A percentile compares a stretch with the other conserved stretches of the same genome.
Evolutionary conservation across 139 green algal species (phyloP).

Genomic region (Gonium pectorale): DNA sequence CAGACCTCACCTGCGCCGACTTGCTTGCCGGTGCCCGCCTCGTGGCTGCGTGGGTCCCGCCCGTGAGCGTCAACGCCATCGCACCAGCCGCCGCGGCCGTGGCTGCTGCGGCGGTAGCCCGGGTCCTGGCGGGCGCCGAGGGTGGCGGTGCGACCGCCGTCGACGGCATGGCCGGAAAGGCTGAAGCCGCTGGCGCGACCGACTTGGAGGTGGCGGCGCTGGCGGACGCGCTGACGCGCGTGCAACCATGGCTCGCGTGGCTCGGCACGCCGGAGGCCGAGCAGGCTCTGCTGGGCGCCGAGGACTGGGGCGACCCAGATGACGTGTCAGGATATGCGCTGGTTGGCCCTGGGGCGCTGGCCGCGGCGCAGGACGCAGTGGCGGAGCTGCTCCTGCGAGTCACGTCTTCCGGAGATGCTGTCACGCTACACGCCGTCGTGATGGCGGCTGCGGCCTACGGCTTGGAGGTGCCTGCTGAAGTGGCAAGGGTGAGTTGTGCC

Average conservation of each 20-base stretch:
- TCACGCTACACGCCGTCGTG: background rate
- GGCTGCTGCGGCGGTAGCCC: background rate
- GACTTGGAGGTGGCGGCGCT: background rate
- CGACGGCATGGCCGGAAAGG: background rate
- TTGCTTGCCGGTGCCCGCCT: background rate
- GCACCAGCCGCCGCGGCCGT: constrained; percentile 1
- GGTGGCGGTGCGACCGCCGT: background rate
- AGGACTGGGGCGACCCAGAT: background rate
- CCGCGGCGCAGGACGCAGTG: background rate
- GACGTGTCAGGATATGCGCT: background rate
- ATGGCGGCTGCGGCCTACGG: constrained; percentile 14
- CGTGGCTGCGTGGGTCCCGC: background rate
- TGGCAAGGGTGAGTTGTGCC: background rate
- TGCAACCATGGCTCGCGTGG: constrained; percentile 18
- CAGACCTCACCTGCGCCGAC: background rate
- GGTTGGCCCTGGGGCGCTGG: background rate
- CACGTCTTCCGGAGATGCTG: background rate
- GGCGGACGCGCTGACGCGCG: background rate
- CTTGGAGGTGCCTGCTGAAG: background rate
- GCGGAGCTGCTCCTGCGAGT: background rate
- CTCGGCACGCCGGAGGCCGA: background rate
- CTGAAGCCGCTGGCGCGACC: background rate
- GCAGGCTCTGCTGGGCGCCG: background rate
- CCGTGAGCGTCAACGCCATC: background rate
- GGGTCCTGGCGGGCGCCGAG: background rate